Conservation (phyloP, 139 green algal genomes). For the Chara braunii region DNA sequence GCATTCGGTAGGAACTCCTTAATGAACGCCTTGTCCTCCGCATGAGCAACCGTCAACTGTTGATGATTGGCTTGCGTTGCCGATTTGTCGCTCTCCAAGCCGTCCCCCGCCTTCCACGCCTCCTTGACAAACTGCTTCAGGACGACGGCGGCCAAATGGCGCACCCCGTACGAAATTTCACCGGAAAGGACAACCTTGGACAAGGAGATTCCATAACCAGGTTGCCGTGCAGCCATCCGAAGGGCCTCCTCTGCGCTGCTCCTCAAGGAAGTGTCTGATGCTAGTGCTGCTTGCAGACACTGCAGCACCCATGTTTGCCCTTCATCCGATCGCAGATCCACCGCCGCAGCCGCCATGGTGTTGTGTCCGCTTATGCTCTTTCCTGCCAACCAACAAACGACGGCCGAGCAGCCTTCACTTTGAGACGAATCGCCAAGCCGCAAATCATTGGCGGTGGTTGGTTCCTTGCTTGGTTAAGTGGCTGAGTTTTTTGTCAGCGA, state of each 20-base stretch:
- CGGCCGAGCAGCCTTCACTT: no score
- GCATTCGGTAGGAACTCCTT: constrained; percentile 46
- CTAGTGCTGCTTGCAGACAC: background rate
- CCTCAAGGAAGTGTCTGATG: background rate
- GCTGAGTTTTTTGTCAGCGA: no score
- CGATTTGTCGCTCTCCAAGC: no score
- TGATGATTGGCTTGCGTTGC: no score
- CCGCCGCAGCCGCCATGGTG: no score
- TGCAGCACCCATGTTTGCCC: constrained; percentile 11
- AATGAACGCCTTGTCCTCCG: constrained; percentile 57
- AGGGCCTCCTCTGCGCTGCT: constrained; percentile 2
- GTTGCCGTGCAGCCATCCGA: background rate
- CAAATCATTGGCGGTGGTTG: no score
- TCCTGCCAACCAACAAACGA: no score
- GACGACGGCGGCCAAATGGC: constrained; percentile 66
- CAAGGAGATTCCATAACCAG: constrained; percentile 8
- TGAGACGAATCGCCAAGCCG: no score
- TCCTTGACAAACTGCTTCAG: constrained; percentile 65
- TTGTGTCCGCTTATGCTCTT: no score
- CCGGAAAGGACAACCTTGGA: background rate
- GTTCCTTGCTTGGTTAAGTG: no score
- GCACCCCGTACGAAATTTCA: background rate
- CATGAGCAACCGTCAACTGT: no score
- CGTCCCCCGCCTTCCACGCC: constrained; percentile 66
- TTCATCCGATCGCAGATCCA: no score